These are phyloP conservation scores for Aspergillus terreus DNA, from an alignment of 2,329 filamentous ascomycete species.

Conservation along the genomic window DNA sequence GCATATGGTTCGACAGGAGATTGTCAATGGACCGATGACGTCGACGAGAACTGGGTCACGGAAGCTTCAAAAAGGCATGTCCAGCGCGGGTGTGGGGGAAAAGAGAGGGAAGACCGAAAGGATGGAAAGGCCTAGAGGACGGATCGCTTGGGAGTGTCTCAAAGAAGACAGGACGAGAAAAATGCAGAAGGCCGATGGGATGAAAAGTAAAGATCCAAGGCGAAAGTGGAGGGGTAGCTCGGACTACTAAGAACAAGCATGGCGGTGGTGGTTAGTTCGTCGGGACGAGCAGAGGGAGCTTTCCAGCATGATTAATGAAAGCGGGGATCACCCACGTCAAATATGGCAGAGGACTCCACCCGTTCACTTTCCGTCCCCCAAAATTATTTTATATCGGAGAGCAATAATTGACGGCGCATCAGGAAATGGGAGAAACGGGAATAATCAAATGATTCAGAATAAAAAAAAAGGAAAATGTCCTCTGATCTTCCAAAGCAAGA, in stretches of 20 bases:
- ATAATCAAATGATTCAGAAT: too few species aligned
- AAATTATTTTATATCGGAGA: too few species aligned
- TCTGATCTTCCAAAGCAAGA: too few species aligned
- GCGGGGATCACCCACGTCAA: slow-evolving; percentile 33
- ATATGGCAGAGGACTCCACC: slow-evolving; percentile 29
- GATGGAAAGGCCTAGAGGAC: not conserved
- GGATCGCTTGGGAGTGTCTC: not conserved
- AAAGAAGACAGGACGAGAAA: not conserved
- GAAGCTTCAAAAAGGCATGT: slow-evolving; percentile 17
- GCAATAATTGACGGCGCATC: too few species aligned
- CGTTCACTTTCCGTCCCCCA: too few species aligned
- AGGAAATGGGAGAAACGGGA: too few species aligned
- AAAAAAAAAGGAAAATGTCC: too few species aligned
- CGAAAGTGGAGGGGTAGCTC: not conserved
- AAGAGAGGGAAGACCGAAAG: not conserved
- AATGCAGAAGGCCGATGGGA: not conserved
- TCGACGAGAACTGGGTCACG: slow-evolving; percentile 33
- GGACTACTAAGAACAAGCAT: not conserved
- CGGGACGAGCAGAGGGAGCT: slow-evolving; percentile 5
- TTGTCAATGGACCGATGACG: slow-evolving; percentile 33
- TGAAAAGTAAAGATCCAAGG: not conserved
- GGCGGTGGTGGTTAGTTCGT: not conserved
- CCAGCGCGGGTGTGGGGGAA: not conserved
- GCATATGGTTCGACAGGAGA: slow-evolving; percentile 17
- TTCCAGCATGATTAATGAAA: slow-evolving; percentile 18